Conservation (phyloP, 306 rosid species). For the Hippophae rhamnoides region DNA sequence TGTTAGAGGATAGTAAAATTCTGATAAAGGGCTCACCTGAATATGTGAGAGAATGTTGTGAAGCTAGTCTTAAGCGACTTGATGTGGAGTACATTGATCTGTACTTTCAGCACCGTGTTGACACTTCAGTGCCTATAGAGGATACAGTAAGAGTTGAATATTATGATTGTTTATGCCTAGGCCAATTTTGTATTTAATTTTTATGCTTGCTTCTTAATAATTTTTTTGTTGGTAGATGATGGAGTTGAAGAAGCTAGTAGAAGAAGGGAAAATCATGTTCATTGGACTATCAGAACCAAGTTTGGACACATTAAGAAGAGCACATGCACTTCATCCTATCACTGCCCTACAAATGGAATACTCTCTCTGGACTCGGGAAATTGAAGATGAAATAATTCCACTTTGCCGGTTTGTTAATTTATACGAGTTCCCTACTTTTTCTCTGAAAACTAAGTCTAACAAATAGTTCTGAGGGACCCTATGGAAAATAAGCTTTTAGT, state of each 20-base stretch:
- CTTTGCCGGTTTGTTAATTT: conserved; percentile 40
- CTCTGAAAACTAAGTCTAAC: too few relatives aligned
- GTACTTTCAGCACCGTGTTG: conserved; percentile 63
- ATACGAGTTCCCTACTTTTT: too few relatives aligned
- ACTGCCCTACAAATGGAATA: conserved; percentile 70
- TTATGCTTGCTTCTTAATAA: not conserved
- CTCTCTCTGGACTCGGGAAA: conserved; percentile 72
- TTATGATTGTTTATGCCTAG: not conserved
- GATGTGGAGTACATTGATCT: conserved; percentile 69
- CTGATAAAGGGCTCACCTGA: conserved; percentile 52
- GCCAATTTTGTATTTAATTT: too few relatives aligned
- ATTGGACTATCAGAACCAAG: conserved; percentile 71
- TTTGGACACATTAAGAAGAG: conserved; percentile 56
- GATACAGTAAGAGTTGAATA: conserved; percentile 42
- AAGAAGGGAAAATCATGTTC: conserved; percentile 57
- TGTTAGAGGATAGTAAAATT: conserved; percentile 10
- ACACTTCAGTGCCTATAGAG: conserved; percentile 61
- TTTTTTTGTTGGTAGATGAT: conserved; percentile 28
- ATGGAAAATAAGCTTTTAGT: too few relatives aligned
- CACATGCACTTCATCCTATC: conserved; percentile 73
- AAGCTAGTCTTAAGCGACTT: conserved; percentile 62
- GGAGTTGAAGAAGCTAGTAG: conserved; percentile 50
- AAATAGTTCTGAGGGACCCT: too few relatives aligned
- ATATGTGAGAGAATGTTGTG: conserved; percentile 59
- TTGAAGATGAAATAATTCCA: conserved; percentile 55